Base-by-base conservation (phyloP, 2,329 filamentous ascomycete genomes). In the Apiospora malaysiana region DNA sequence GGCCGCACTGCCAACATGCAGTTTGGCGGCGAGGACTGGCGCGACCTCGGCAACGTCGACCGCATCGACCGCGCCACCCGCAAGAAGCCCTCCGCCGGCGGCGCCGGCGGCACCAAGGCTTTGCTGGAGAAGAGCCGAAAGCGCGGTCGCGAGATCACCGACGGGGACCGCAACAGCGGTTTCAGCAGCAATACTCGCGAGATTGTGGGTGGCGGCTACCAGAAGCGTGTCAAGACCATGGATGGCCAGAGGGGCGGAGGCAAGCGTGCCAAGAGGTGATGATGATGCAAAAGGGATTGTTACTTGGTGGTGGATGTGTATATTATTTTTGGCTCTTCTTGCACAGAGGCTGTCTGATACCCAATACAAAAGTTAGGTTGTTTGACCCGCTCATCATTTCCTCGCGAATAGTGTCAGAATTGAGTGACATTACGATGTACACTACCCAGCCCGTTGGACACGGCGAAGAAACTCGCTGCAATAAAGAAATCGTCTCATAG, bases 11-110 rank as follows among this genome's bases (percentile, higher is more conserved):
- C 84, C 77, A 82, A 91, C 86, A 81, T 98, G 93, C 83, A 84
- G 76, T 90, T 90, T 83, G 95, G 95, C 73, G 96, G 96, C 68
- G 96, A 98, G 82, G 96, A 98, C 79, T 98, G 94, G 94, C 89
- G 92, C 74, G 91, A 92, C 37, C 84, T 99, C 63, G 94, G 93
- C 70, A 92, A 95, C 9, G 89, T 95, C 68, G 94, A 97, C 82
- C 88, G 95, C 63, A 97, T 98, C 81, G 92, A 94, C 76, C 87
- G 91, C 73, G 85, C 97, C 78, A 98, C 95, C 8, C 90, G 90
- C 81, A 89, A 89, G 78, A 93, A 90, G 80, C 86, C 85, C 72
- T 85, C 85, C 46, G 85, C 85, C 74, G 83, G 87, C 70, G 85
- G 85, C 74, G 83, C 87, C 70, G 84, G 86, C 32, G 86, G 88